A percentile compares a stretch with the other conserved stretches of the same genome.
These are phyloP conservation scores for Cystobasidium pallidum DNA, from an alignment of 1,284 basidiomycete genomes.

Conservation along the genomic window DNA sequence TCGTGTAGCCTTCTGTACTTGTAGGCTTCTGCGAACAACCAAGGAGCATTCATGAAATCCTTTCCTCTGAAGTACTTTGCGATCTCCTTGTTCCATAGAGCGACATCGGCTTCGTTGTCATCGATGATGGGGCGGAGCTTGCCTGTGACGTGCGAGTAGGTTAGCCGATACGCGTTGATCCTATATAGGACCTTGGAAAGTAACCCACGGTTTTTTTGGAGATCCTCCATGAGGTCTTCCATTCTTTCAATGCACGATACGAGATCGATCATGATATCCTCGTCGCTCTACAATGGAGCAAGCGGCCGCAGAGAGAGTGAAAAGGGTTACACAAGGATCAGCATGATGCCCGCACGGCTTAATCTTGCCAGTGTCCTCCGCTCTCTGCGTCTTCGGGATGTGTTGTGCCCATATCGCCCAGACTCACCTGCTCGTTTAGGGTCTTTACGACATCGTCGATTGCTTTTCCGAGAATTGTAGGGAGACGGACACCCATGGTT, in stretches of 20 bases:
- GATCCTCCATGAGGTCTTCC: constrained; percentile 58
- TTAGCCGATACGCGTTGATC: background rate
- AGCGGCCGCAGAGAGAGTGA: no score
- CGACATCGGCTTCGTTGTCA: constrained; percentile 89
- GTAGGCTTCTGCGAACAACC: constrained; percentile 96
- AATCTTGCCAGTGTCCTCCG: background rate
- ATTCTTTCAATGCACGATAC: constrained; percentile 73
- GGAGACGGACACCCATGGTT: constrained; percentile 65
- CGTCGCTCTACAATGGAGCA: constrained; percentile 63
- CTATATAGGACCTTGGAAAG: background rate
- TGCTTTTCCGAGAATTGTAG: constrained; percentile 93
- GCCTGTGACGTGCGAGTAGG: constrained; percentile 60
- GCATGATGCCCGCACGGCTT: no score
- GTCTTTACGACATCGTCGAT: constrained; percentile 91
- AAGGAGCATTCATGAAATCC: constrained; percentile 93
- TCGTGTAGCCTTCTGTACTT: constrained; percentile 92
- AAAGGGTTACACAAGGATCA: no score
- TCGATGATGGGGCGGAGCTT: constrained; percentile 75
- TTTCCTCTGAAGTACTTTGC: constrained; percentile 92
- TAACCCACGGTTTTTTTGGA: constrained; percentile 55
- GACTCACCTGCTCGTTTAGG: constrained; percentile 69
- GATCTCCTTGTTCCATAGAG: constrained; percentile 96
- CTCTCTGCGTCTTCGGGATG: background rate
- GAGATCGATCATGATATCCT: constrained; percentile 85
- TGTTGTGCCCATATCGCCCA: background rate